Evolutionary conservation across 1,284 basidiomycete genomes (phyloP), one percentile per base, ranked within the genome.

Genomic region (Apiotrichum akiyoshidainum): DNA sequence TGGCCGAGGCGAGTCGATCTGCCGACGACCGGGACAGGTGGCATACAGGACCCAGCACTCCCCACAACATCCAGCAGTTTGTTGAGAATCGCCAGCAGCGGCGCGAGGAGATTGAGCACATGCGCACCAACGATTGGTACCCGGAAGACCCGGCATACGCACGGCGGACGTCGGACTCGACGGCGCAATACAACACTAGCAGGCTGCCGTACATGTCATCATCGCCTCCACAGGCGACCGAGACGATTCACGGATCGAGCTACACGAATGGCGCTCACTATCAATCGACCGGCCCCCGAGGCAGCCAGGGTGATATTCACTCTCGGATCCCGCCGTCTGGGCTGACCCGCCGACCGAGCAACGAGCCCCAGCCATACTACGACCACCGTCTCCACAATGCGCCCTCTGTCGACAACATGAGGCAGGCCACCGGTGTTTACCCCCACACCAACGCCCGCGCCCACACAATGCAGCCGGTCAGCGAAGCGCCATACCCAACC

Each of bases 1-100:
- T 31, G 26, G 26, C 26, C 12, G 37, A 37, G 37, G 37, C 37
- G 4, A 6, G 5, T 37, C 37, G 37, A 16, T 31, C 26, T 31
- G 26, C 26, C 26, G 26, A 31, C 26, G 26, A n/a, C n/a, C n/a
- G n/a, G n/a, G n/a, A 31, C 26, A 31, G 26, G 26, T 31, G 26
- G 26, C 26, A 31, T 4, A 31, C 26, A 31, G 26, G 26, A 31
- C 26, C 26, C 26, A 31, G 26, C 7, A 7, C 26, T 31, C 26
- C 26, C 7, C 26, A 31, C 26, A 7, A 7, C 13, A 12, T 35
- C n/a, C 31, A 17, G n/a, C 46, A 58, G 45, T 70, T 74, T 35
- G 61, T 65, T 4, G 52, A 67, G 35, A 68, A 72, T 21, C 61
- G 72, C n/a, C 61, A 67, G 19, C 59, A 64, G 14, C 56, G 65